Evolutionary conservation across 2,329 filamentous ascomycete genomes (phyloP).

Genomic region (Ophiostoma quercus): DNA sequence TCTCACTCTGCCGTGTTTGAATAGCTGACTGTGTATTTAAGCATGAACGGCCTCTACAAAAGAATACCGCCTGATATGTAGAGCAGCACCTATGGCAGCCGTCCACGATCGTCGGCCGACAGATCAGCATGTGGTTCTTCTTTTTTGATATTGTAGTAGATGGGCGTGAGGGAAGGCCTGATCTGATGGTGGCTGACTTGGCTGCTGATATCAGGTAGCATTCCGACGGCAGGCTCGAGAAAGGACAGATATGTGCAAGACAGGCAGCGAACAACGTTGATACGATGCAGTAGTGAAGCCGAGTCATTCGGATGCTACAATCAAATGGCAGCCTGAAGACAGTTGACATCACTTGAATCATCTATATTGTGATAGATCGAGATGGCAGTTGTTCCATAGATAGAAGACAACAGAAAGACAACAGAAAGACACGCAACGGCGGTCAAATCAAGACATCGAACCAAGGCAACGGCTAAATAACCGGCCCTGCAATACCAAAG

Average conservation of each 20-base stretch:
- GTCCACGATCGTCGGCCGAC: not conserved
- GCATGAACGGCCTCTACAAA: not conserved
- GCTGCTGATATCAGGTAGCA: not conserved
- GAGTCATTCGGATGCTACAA: not conserved
- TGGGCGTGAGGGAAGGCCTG: not conserved
- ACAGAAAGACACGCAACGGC: not conserved
- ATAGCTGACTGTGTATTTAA: not conserved
- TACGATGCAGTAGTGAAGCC: not conserved
- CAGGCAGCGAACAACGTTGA: not conserved
- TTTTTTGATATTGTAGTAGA: not conserved
- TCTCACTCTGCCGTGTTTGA: not conserved
- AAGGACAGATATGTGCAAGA: not conserved
- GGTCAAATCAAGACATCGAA: not conserved
- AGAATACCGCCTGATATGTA: not conserved
- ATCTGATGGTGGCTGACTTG: conserved; percentile 1
- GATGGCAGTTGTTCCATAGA: not conserved
- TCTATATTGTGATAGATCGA: not conserved
- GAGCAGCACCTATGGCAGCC: not conserved
- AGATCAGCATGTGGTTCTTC: not conserved
- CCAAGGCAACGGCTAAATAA: not conserved
- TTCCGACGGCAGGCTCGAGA: not conserved
- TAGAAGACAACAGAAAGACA: not conserved
- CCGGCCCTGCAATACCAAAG: not conserved
- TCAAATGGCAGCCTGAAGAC: not conserved
- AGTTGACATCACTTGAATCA: not conserved